Base-by-base conservation (phyloP, 306 rosid species). In the Mimosa bimucronata region DNA sequence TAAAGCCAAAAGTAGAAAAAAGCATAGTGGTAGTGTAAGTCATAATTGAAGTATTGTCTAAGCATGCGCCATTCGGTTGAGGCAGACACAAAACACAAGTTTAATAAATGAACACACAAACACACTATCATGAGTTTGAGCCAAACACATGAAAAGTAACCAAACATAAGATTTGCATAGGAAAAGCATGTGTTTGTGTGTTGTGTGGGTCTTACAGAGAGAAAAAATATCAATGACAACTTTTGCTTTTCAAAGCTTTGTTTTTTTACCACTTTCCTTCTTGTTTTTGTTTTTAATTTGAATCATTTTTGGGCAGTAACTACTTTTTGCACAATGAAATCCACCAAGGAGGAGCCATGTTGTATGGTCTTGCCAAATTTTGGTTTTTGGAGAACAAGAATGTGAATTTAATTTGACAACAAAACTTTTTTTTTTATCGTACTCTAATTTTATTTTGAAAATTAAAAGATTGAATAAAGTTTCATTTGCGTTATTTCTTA, bases 221-320 rank as follows among this genome's bases (percentile, higher is more conserved):
- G 73, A 67, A 67, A 50, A 45, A 78, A 77, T 79, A 78, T 67
- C 46, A 52, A 62, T 80, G 80, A 69, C 98, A 92, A 93, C 95
- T 91, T 92, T 94, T 91, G 83, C 92, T 89, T 92, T 92, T 86
- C 41, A 88, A 91, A 61, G 67, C 62, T 55, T 9, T 2, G 1
- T 55, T 55, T 9, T 61, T 61, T 26, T 26, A 13, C 67, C 40
- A 14, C 30, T 21, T 23, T 10, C 28, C 29, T 21, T 57, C 9
- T 50, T 50, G 53, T 23, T 57, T 57, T 21, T 2, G 2, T 57
- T 26, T 60, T 2, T 6, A 57, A 23, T 26, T 26, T 60, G 66
- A 37, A 38, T 34, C 83, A 87, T 71, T 73, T 85, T 78, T 78
- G 89, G 83, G 86, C 89, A 89, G 29, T 21, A n/a, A 90, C 85